Evolutionary conservation across 2,329 filamentous ascomycete genomes (phyloP).

Genomic region (Nemania serpens): DNA sequence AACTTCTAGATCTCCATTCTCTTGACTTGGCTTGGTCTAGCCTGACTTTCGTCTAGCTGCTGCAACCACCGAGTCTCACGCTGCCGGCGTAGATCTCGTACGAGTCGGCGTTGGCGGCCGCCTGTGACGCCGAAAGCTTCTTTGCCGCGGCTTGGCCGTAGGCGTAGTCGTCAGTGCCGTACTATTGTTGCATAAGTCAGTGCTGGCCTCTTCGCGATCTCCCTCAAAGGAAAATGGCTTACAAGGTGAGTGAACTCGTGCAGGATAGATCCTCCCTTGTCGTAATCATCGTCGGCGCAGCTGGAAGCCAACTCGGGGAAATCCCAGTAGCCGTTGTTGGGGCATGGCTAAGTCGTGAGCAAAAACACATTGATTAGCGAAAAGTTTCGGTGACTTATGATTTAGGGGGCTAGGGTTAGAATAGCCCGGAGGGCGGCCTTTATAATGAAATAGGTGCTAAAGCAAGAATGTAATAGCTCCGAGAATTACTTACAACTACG

Average conservation of each 20-base stretch:
- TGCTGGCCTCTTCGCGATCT: background rate
- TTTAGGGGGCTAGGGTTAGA: no score
- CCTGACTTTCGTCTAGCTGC: slow-evolving; percentile 19
- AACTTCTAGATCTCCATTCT: background rate
- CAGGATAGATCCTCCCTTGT: slow-evolving; percentile 29
- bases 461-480: background rate
- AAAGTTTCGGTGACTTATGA: background rate
- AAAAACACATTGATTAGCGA: background rate
- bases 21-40: background rate
- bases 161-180: slow-evolving; percentile 30
- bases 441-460: background rate
- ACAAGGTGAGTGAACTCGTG: slow-evolving; percentile 30
- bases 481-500: slow-evolving; percentile 6
- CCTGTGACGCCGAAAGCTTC: slow-evolving; percentile 25
- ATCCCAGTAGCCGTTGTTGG: slow-evolving; percentile 24
- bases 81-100: slow-evolving; percentile 33
- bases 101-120: slow-evolving; percentile 30
- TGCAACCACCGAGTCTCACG: slow-evolving; percentile 32
- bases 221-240: background rate
- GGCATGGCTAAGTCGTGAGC: slow-evolving; percentile 15
- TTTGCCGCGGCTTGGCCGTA: slow-evolving; percentile 25
- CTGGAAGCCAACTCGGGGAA: slow-evolving; percentile 23
- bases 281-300: slow-evolving; percentile 29
- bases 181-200: slow-evolving; percentile 3
- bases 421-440: no score